Conservation (phyloP, 2,329 filamentous ascomycete species). For the Paecilomyces formosus region DNA sequence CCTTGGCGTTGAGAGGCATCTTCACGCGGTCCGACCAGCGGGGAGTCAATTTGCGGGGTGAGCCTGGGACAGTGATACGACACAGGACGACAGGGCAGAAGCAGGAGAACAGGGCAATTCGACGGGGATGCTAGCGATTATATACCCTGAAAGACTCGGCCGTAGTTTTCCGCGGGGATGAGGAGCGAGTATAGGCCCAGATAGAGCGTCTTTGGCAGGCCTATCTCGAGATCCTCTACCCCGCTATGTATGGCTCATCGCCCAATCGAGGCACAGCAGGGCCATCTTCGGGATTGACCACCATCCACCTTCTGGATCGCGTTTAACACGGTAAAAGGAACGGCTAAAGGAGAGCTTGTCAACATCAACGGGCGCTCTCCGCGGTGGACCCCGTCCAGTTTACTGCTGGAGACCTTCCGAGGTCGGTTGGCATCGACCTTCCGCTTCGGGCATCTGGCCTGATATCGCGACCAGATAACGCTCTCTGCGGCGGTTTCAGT, state of each 20-base stretch:
- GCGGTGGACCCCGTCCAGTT: not conserved
- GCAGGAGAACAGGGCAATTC: not conserved
- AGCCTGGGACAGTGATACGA: not conserved
- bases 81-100: not conserved
- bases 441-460: not conserved
- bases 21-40: constrained; percentile 4
- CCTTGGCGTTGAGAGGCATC: constrained; percentile 43
- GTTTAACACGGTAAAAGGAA: too few species aligned
- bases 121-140: not conserved
- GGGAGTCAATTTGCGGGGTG: not conserved
- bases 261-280: not conserved
- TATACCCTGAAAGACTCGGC: not conserved
- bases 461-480: not conserved
- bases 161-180: not conserved
- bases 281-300: not conserved
- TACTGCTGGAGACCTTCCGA: not conserved
- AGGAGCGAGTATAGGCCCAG: not conserved
- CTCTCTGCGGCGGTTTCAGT: not conserved
- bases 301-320: not conserved
- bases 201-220: not conserved
- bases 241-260: not conserved
- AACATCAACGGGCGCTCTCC: not conserved
- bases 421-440: not conserved
- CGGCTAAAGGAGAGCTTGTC: too few species aligned
- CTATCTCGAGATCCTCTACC: not conserved